phyloP scores from a whole-genome alignment of 2,329 filamentous ascomycete genomes.

The Ophiostoma pallidulum region DNA sequence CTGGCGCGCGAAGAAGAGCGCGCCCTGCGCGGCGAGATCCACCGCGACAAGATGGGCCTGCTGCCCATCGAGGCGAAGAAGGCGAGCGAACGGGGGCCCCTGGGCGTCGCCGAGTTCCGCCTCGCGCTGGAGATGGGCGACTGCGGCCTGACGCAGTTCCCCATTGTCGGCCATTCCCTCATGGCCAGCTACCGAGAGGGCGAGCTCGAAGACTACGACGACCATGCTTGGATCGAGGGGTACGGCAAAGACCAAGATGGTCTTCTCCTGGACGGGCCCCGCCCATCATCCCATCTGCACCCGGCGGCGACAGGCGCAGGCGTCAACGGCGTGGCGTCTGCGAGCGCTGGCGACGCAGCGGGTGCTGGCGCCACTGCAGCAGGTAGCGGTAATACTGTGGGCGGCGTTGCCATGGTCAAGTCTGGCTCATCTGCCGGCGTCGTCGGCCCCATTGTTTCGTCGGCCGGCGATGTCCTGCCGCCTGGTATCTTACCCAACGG shows the following conservation, averaged over 20 bases:
- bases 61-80: conserved; percentile 74
- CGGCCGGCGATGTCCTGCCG: conserved; percentile 23
- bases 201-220: conserved; percentile 58
- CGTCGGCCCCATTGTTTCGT: not conserved
- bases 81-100: conserved; percentile 57
- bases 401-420: conserved; percentile 2
- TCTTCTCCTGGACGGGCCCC: not conserved
- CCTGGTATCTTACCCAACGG: conserved; percentile 34
- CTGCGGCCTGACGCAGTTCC: conserved; percentile 66
- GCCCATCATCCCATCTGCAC: not conserved
- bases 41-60: conserved; percentile 65
- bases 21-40: conserved; percentile 61
- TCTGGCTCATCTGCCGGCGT: conserved; percentile 5
- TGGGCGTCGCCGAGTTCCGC: conserved; percentile 70
- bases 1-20: conserved; percentile 67
- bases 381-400: not conserved
- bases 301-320: not conserved
- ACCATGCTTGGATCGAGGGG: conserved; percentile 45
- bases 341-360: not conserved
- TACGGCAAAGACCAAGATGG: conserved; percentile 13
- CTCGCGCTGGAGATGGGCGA: conserved; percentile 69
- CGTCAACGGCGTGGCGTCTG: conserved; percentile 3
- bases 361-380: not conserved
- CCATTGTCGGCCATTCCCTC: conserved; percentile 61
- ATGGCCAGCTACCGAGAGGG: conserved; percentile 64